Evolutionary conservation across 2,329 filamentous ascomycete species (phyloP), one percentile per base, ranked within the genome.

Genomic region (Dothiorella sarmentorum): DNA sequence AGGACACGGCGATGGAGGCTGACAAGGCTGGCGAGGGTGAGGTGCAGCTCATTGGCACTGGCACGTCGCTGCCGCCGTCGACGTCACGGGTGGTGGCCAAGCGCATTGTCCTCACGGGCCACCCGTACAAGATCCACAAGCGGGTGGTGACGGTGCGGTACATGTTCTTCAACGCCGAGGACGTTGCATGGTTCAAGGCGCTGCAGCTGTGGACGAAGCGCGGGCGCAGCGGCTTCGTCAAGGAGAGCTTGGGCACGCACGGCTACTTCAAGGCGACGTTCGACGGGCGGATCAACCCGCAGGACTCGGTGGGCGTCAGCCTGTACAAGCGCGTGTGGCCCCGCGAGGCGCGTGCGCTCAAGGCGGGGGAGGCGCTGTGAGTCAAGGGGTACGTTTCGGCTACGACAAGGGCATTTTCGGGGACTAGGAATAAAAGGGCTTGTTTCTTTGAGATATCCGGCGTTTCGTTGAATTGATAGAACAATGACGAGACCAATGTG

Each of bases 191-290:
- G 92, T 99, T 97, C 84, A 96, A 96, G 79, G 93, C 93, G 0
- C 74, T 99, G 70, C 93, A 94, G 61, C 76, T 99, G 63, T 99
- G 93, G 92, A 99, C 94, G 4, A 90, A 85, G 77, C 79, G 93
- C 27, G 94, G 94, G 6, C 82, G 94, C 62, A 90, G 85, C 65
- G 94, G 94, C 7, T 97, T 87, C 73, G 85, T 99, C 79, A 97
- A 97, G 80, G 94, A 99, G 79, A 83, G 88, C 60, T 77, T 99
- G 51, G 94, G 94, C 67, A 99, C 94, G 33, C 94, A 99, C 74
- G 94, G 94, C n/a, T 99, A 99, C 78, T 97, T 97, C 83, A 99
- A 99, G 81, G 94, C 94, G 11, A 97, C 89, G 2, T 99, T 99
- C 77, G 95, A 99, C 72, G 91, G 87, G 11, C 90, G 89, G 71